These are phyloP conservation scores for Botrytis sinoallii DNA, from an alignment of 2,329 filamentous ascomycete species.

Conservation along the genomic window DNA sequence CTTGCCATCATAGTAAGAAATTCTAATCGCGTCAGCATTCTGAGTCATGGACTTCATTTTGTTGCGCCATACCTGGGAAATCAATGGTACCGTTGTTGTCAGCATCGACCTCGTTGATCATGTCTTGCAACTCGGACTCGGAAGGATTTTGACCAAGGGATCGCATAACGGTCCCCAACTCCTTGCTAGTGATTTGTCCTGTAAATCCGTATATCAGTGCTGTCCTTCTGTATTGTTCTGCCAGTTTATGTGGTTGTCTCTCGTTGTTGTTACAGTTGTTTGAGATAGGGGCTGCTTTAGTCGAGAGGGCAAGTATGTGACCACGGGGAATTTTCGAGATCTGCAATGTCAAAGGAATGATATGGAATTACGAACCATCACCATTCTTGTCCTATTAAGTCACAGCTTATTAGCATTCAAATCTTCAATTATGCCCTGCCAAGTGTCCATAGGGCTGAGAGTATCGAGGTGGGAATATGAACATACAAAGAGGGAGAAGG, in stretches of 20 bases:
- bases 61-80: conserved; percentile 67
- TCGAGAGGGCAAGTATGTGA: neutral
- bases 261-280: neutral
- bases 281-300: conserved; percentile 1
- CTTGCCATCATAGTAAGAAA: conserved; percentile 92
- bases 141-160: conserved; percentile 87
- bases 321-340: neutral
- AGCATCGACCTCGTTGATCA: conserved; percentile 92
- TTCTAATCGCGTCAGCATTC: conserved; percentile 50
- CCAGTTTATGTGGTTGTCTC: too few relatives aligned
- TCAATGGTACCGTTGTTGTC: conserved; percentile 93
- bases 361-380: conserved; percentile 65
- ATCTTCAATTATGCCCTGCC: conserved; percentile 25
- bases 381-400: conserved; percentile 76
- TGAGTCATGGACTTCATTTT: conserved; percentile 30
- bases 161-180: conserved; percentile 86
- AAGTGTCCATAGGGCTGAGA: conserved; percentile 25
- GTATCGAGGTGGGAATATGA: conserved; percentile 11
- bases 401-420: conserved; percentile 31
- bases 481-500: conserved; percentile 99
- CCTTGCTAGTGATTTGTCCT: conserved; percentile 92
- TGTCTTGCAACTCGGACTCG: conserved; percentile 85
- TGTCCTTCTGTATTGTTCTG: neutral
- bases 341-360: neutral
- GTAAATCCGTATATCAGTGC: conserved; percentile 19